A percentile compares a stretch with the other conserved stretches of the same genome.
These are phyloP conservation scores for Penicillium sp. DNA, from an alignment of 2,329 filamentous ascomycete species.

Conservation along the genomic window DNA sequence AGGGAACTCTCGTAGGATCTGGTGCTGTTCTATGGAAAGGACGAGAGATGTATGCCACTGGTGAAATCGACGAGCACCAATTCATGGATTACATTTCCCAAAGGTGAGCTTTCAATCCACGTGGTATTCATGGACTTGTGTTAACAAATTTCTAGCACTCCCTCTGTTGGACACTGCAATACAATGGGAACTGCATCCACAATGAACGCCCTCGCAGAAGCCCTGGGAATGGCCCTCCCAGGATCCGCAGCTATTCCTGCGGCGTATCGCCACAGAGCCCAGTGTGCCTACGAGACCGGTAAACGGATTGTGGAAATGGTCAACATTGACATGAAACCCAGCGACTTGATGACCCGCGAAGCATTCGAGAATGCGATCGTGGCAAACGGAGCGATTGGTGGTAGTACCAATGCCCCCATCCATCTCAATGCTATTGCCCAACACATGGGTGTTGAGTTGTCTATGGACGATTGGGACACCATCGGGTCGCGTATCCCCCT, in stretches of 20 bases:
- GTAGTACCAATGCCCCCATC: slow-evolving; percentile 63
- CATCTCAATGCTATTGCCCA: slow-evolving; percentile 62
- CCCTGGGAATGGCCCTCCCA: slow-evolving; percentile 60
- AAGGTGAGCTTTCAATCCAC: slow-evolving; percentile 38
- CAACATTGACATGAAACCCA: slow-evolving; percentile 55
- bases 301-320: slow-evolving; percentile 60
- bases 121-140: slow-evolving; percentile 5
- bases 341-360: slow-evolving; percentile 61
- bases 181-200: slow-evolving; percentile 62
- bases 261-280: slow-evolving; percentile 55
- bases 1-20: slow-evolving; percentile 51
- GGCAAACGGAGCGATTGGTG: slow-evolving; percentile 62
- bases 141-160: slow-evolving; percentile 41
- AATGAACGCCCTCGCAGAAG: slow-evolving; percentile 61
- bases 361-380: slow-evolving; percentile 65
- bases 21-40: slow-evolving; percentile 58
- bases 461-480: slow-evolving; percentile 61
- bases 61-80: slow-evolving; percentile 53
- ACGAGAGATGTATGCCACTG: slow-evolving; percentile 55
- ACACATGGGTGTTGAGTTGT: slow-evolving; percentile 58
- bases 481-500: slow-evolving; percentile 59
- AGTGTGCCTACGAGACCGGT: slow-evolving; percentile 58
- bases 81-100: slow-evolving; percentile 55
- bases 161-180: slow-evolving; percentile 58
- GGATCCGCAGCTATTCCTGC: slow-evolving; percentile 60